These are phyloP conservation scores for Xylariales sp. DNA, from an alignment of 2,329 filamentous ascomycete genomes.

Conservation along the genomic window DNA sequence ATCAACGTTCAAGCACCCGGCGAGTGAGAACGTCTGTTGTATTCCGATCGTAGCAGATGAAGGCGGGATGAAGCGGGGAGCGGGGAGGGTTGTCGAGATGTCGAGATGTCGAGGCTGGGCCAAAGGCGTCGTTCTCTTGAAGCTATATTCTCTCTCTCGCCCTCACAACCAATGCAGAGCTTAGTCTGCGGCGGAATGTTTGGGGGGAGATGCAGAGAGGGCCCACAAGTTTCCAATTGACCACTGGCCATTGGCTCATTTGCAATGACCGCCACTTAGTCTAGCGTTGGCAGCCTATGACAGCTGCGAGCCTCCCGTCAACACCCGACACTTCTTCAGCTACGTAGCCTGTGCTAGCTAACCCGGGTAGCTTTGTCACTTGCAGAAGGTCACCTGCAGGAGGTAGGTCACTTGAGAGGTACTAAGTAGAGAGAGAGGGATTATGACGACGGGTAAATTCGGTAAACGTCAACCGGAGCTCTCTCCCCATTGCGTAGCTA, in stretches of 20 bases:
- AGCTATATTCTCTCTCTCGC: conserved; percentile 30
- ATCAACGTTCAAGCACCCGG: conserved; percentile 8
- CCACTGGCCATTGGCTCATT: conserved; percentile 20
- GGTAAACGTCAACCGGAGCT: conserved; percentile 17
- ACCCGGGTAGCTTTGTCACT: too few species aligned
- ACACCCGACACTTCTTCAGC: neutral
- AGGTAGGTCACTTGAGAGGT: too few species aligned
- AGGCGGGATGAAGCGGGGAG: neutral
- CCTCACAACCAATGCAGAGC: conserved; percentile 18
- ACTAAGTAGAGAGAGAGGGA: too few species aligned
- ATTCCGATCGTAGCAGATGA: neutral
- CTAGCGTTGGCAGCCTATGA: neutral
- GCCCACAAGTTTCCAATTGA: conserved; percentile 30
- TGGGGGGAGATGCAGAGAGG: conserved; percentile 18
- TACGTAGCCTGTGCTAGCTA: too few species aligned
- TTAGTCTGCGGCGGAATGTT: conserved; percentile 16
- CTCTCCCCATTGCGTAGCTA: conserved; percentile 1
- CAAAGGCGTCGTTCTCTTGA: conserved; percentile 24
- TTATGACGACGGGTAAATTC: conserved; percentile 39
- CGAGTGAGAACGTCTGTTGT: conserved; percentile 2
- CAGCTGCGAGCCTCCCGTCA: neutral
- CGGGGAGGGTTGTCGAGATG: conserved; percentile 12
- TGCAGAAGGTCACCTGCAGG: too few species aligned
- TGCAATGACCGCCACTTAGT: neutral
- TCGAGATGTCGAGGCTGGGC: neutral